These are phyloP conservation scores for Astraeus odoratus DNA, from an alignment of 768 basidiomycete genomes.

Conservation along the genomic window DNA sequence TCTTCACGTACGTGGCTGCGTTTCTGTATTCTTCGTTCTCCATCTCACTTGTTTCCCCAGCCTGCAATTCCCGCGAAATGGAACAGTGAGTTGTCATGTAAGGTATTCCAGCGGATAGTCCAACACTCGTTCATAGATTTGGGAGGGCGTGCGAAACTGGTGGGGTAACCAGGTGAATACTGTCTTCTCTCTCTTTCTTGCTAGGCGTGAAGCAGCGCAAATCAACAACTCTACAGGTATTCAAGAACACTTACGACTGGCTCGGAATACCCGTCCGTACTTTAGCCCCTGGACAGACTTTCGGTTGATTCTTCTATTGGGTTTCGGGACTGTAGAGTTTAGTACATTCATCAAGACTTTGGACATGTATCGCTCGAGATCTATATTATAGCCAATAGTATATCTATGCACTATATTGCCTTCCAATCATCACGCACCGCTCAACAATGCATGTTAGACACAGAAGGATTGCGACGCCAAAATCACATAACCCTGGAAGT, in stretches of 20 bases:
- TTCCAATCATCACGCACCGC: too few species aligned
- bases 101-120: background rate
- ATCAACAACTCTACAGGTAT: conserved; percentile 14
- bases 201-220: background rate
- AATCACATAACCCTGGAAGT: too few species aligned
- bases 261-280: conserved; percentile 21
- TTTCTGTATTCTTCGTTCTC: background rate
- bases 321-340: conserved; percentile 2
- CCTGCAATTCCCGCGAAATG: conserved; percentile 21
- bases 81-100: conserved; percentile 12
- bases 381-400: background rate
- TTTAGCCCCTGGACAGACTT: conserved; percentile 17
- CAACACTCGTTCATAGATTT: conserved; percentile 12
- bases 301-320: conserved; percentile 8
- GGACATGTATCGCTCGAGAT: too few species aligned
- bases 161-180: conserved; percentile 23
- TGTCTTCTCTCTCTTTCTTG: background rate
- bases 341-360: background rate
- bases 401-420: background rate
- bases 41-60: conserved; percentile 5
- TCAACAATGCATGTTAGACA: too few species aligned
- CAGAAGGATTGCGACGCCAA: too few species aligned
- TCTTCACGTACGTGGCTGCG: conserved; percentile 50
- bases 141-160: conserved; percentile 15
- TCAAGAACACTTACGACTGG: conserved; percentile 13